Conservation (phyloP, 495 filamentous ascomycete genomes). For the Trichocladium uniseriatum region DNA sequence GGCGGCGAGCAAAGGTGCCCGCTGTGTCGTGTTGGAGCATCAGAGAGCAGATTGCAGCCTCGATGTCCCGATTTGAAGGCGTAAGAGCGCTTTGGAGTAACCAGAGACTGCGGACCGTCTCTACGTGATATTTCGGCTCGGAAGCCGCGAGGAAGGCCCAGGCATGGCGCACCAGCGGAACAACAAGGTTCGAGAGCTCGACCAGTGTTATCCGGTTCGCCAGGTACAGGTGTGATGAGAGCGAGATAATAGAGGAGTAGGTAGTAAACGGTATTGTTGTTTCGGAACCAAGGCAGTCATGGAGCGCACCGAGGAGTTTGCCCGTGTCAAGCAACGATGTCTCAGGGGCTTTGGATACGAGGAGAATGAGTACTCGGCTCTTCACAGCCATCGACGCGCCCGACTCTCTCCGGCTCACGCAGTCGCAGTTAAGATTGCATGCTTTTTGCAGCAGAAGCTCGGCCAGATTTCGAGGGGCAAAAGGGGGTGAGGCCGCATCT, state of each 20-base stretch:
- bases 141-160: constrained; percentile 74
- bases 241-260: constrained; percentile 53
- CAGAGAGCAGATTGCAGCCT: constrained; percentile 68
- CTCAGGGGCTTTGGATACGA: constrained; percentile 48
- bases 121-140: constrained; percentile 85
- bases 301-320: constrained; percentile 49
- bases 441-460: constrained; percentile 55
- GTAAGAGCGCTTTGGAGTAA: constrained; percentile 58
- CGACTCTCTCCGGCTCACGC: constrained; percentile 29
- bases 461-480: constrained; percentile 45
- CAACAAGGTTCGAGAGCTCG: constrained; percentile 56
- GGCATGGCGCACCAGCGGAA: constrained; percentile 55
- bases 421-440: constrained; percentile 43
- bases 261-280: constrained; percentile 34
- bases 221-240: constrained; percentile 54
- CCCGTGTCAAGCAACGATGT: constrained; percentile 44
- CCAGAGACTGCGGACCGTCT: constrained; percentile 80
- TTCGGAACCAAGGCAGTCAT: constrained; percentile 29
- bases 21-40: constrained; percentile 49
- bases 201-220: constrained; percentile 45
- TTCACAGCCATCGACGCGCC: constrained; percentile 34
- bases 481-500: constrained; percentile 45
- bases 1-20: constrained; percentile 43
- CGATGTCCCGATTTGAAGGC: constrained; percentile 49
- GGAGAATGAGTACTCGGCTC: constrained; percentile 45